Base-by-base conservation (phyloP, 164 flowering plant genomes). In the Saururus chinensis region DNA sequence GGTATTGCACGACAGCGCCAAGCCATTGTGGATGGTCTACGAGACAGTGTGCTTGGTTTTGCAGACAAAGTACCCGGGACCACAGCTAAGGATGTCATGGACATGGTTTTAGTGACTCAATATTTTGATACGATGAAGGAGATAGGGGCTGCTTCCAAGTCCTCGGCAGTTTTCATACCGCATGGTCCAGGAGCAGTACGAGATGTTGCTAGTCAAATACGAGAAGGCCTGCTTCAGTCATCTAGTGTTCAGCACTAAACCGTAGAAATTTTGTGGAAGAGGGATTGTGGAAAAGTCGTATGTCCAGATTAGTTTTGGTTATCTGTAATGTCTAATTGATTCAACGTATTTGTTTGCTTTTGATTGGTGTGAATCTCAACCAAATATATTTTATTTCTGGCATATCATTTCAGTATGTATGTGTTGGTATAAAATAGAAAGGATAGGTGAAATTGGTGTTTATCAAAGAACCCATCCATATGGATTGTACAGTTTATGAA, bases 181-280 rank as follows among this genome's bases (percentile, higher is more conserved):
- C 91, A 83, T 54, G 91, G 91, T 23, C 89, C 92, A n/a, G 92
- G 87, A 19, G 85, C 86, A 37, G 87, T 84, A 52, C 73, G 79
- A 12, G 87, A 86, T 59, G 73, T 84, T 19, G 87, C 89, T 0
- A 11, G 75, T n/a, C 89, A 84, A 70, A 84, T 82, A 56, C 81
- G 89, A 8, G 81, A 83, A 56, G 87, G 87, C 0, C 79, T 82
- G 53, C 84, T 84, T 61, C 88, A 85, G 71, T 82, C 71, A 19
- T 23, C 76, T 59, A 30, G 37, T 30, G 37, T 6, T 30, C 37
- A 30, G 37, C 37, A 30, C 6, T 30, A 30, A 30, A 30, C 37
- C n/a, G 6, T 30, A 6, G 37, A 6, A 30, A 30, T 30, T 30
- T 30, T 30, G 37, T 30, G 37, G 37, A n/a, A n/a, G n/a, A n/a